Evolutionary conservation across 305 asterid genomes (phyloP).

Genomic region (Fraxinus sp.): DNA sequence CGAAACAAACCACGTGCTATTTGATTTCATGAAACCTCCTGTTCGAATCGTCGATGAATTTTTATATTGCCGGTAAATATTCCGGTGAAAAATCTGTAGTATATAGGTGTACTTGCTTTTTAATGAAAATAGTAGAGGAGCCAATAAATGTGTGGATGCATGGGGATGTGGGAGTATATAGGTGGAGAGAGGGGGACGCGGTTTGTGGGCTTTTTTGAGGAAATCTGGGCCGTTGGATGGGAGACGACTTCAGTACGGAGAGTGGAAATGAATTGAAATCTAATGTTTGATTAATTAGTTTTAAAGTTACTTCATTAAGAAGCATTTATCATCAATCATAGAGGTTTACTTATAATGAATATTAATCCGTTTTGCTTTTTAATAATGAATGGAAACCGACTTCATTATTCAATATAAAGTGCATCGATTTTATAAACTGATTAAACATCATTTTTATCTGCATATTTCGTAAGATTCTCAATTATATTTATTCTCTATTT

Average conservation of each 20-base stretch:
- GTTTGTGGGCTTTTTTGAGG: background rate
- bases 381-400: background rate
- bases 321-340: background rate
- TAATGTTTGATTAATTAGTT: background rate
- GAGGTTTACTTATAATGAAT: background rate
- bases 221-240: slow-evolving; percentile 37
- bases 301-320: background rate
- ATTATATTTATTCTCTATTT: background rate
- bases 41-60: background rate
- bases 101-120: background rate
- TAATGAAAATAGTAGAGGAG: background rate
- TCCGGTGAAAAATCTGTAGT: background rate
- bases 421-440: background rate
- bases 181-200: slow-evolving; percentile 27
- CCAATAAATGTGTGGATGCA: background rate
- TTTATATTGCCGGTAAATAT: background rate
- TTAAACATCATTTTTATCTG: background rate
- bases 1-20: slow-evolving; percentile 36
- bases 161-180: slow-evolving; percentile 20
- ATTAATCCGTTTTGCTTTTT: background rate
- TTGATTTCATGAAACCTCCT: slow-evolving; percentile 12
- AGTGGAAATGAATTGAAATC: background rate
- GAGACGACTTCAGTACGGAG: background rate
- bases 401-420: background rate
- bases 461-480: background rate